phyloP scores from a whole-genome alignment of 139 green algal species.

The Chlorella sp. region DNA sequence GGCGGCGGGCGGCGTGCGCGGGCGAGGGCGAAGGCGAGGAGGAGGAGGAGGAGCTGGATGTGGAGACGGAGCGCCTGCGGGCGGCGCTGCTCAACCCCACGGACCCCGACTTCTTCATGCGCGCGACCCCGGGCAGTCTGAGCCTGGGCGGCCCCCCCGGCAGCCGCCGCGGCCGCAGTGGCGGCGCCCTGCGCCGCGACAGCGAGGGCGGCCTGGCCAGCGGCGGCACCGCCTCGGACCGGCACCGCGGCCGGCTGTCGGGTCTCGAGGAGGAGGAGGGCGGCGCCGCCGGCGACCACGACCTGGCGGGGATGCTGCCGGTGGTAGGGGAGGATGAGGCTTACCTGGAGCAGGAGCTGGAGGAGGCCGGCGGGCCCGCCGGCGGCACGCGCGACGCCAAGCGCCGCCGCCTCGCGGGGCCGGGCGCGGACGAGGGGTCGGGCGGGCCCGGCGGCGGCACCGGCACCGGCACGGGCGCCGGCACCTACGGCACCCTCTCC shows the following conservation, averaged over 20 bases:
- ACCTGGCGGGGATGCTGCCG: constrained; percentile 31
- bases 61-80: constrained; percentile 29
- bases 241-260: constrained; percentile 3
- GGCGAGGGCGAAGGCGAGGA: no score
- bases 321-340: constrained; percentile 30
- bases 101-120: no score
- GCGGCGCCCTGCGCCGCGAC: no score
- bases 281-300: neutral
- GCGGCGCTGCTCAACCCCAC: no score
- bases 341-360: constrained; percentile 3
- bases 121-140: no score
- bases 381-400: neutral
- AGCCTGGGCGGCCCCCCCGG: no score
- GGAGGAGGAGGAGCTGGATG: constrained; percentile 9
- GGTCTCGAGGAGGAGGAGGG: constrained; percentile 5
- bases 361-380: neutral
- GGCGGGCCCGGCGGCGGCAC: neutral
- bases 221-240: no score
- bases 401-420: constrained; percentile 7
- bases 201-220: no score
- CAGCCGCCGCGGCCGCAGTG: no score
- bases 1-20: no score
- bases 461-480: neutral
- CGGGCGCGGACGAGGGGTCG: no score
- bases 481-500: constrained; percentile 1